Evolutionary conservation across 352 stramenopile genomes (phyloP), one percentile per base, ranked within the genome.

Genomic region (Phytophthora litchii): DNA sequence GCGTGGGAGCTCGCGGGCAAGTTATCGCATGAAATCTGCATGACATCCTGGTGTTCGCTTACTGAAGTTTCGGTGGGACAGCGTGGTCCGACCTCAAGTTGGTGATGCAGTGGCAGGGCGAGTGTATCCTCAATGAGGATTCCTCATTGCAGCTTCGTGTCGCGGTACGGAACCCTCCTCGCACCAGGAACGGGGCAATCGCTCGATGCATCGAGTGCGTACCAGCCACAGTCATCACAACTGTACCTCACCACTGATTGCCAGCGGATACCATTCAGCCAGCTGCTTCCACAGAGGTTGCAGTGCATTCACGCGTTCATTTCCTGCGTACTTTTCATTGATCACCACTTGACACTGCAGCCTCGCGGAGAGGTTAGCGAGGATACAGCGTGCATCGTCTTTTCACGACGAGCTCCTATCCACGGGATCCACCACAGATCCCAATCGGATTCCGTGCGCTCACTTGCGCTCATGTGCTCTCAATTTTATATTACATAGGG

Each of bases 21-120:
- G 32, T 4, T 60, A 56, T 62, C 60, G 53, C 60, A 69, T 64
- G 60, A 7, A 57, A 55, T 31, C 54, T 65, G 60, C 54, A 4
- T 60, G 46, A 64, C 60, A 69, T 64, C 60, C 54, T 69, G 40
- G 60, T 65, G 54, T 53, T 58, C 52, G 57, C 34, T 25, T 43
- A 27, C 23, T 57, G 52, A 67, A 67, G 43, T 67, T 57, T 67
- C 51, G 50, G 58, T 44, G 60, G 31, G 32, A n/a, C 21, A 36
- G 12, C 12, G 34, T 52, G 42, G 40, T 46, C 31, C 52, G 36
- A 56, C 36, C 29, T 14, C 16, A 41, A 36, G 53, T 5, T n/a
- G n/a, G n/a, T n/a, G n/a, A n/a, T n/a, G n/a, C 19, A 66, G 42
- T 60, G 50, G 23, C 57, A 52, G 57, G 42, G 11, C 48, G 34